These are phyloP conservation scores for Ceratobasidium sp. DNA, from an alignment of 1,284 basidiomycete species.

Conservation along the genomic window DNA sequence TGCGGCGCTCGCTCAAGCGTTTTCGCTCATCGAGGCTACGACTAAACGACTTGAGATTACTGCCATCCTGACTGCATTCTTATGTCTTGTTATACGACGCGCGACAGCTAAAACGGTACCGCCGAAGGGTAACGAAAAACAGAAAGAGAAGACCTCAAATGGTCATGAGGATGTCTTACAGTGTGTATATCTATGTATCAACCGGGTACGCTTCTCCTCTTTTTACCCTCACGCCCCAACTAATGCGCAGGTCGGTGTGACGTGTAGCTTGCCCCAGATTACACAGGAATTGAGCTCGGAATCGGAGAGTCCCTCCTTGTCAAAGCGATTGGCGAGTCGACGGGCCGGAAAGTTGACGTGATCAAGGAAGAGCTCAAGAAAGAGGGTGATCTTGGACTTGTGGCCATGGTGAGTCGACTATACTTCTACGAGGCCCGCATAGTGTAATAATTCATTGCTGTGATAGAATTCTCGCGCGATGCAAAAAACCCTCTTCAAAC, in stretches of 20 bases:
- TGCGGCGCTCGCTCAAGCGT: slow-evolving; percentile 89
- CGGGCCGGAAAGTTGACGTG: slow-evolving; percentile 83
- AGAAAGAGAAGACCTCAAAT: slow-evolving; percentile 13
- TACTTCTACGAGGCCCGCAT: not conserved
- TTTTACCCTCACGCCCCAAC: slow-evolving; percentile 6
- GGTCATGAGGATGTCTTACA: slow-evolving; percentile 72
- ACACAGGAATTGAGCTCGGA: slow-evolving; percentile 94
- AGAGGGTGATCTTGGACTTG: slow-evolving; percentile 94
- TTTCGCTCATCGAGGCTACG: slow-evolving; percentile 92
- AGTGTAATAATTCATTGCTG: slow-evolving; percentile 10
- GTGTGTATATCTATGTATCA: slow-evolving; percentile 96
- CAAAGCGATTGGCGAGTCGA: slow-evolving; percentile 96
- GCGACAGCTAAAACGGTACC: slow-evolving; percentile 73
- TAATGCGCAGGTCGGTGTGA: not conserved
- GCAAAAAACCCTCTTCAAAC: slow-evolving; percentile 96
- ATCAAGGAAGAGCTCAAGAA: slow-evolving; percentile 95
- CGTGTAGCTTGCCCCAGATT: slow-evolving; percentile 90
- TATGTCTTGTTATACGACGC: slow-evolving; percentile 89
- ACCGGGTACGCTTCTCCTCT: slow-evolving; percentile 72
- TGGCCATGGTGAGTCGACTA: slow-evolving; percentile 80
- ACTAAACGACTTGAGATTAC: slow-evolving; percentile 97
- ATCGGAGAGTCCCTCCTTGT: slow-evolving; percentile 96
- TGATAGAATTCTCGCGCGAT: slow-evolving; percentile 89
- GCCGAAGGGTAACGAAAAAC: slow-evolving; percentile 57
- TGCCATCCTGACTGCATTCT: slow-evolving; percentile 87